phyloP scores from a whole-genome alignment of 176 grass and related monocot species.

The Zizania latifolia region DNA sequence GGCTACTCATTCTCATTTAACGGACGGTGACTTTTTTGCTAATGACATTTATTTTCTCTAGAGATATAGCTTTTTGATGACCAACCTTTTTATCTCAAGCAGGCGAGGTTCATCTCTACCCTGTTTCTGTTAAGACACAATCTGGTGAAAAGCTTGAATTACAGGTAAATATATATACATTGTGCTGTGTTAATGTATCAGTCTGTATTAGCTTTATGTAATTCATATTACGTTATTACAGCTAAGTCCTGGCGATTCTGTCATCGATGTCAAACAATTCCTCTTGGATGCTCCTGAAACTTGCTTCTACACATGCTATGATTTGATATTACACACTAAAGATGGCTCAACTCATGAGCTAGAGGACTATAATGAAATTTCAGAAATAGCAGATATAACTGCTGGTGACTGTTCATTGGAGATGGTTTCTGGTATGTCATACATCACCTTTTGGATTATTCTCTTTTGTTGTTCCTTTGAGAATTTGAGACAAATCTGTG shows the following conservation, averaged over 20 bases:
- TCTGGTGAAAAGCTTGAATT: conserved; percentile 93
- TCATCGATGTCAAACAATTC: conserved; percentile 95
- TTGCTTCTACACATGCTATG: conserved; percentile 95
- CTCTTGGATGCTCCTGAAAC: conserved; percentile 95
- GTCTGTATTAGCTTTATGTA: neutral
- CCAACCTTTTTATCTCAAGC: conserved; percentile 22
- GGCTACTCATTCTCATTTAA: neutral
- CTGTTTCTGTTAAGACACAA: conserved; percentile 72
- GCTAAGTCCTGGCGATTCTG: conserved; percentile 91
- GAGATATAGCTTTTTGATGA: neutral
- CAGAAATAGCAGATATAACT: conserved; percentile 90
- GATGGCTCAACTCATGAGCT: conserved; percentile 70
- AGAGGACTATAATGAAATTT: conserved; percentile 98
- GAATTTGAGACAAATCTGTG: neutral
- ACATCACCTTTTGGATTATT: neutral
- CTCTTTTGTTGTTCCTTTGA: neutral
- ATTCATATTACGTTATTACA: conserved; percentile 36
- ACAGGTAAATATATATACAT: conserved; percentile 49
- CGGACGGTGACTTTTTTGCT: neutral
- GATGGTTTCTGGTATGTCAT: conserved; percentile 72
- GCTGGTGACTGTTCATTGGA: conserved; percentile 76
- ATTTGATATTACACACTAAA: conserved; percentile 83
- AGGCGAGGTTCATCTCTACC: conserved; percentile 84
- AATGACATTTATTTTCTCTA: neutral
- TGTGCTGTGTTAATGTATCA: neutral